Evolutionary conservation across 345 rosid genomes (phyloP), one percentile per base, ranked within the genome.

Genomic region (Eutrema yunnanense): DNA sequence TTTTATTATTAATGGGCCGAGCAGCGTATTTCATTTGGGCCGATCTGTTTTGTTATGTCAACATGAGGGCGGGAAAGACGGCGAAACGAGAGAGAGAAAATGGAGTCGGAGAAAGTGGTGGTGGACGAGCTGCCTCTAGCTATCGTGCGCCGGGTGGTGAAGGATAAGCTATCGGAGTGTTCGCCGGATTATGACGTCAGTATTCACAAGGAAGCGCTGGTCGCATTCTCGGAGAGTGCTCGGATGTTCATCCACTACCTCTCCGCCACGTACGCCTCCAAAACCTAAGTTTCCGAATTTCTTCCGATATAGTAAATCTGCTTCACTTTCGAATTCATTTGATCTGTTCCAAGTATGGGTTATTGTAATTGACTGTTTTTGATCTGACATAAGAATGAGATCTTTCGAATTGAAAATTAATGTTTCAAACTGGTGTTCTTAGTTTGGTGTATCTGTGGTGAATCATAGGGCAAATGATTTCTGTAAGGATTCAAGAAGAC

Each of bases 141-240:
- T 36, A 88, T 91, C 5, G 96, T 91, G 69, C 92, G 92, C 50
- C 88, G 98, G 33, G 87, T 91, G 69, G 97, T 91, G 82, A 94
- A 91, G 78, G 95, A 86, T 37, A 86, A 88, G 87, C 86, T 94
- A 4, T 79, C 90, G 37, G 83, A 82, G 30, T 86, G 90, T 72
- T 94, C 95, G 53, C 83, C 84, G 11, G 90, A 86, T 55, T 77
- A 75, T 71, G 97, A 86, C 75, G 67, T 91, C 36, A 73, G 73
- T 65, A 61, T 78, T 54, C 81, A 78, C 66, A 78, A 73, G 67
- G 81, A 78, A 67, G 81, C 81, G 4, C n/a, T 73, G 6, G 66
- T 73, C 9, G 81, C 78, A 10, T 78, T 78, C 67, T 67, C 81
- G 13, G 81, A 78, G 72, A 78, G 78, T 67, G 94, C 94, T 8